phyloP scores from a whole-genome alignment of 306 rosid species.

The Vicia faba region DNA sequence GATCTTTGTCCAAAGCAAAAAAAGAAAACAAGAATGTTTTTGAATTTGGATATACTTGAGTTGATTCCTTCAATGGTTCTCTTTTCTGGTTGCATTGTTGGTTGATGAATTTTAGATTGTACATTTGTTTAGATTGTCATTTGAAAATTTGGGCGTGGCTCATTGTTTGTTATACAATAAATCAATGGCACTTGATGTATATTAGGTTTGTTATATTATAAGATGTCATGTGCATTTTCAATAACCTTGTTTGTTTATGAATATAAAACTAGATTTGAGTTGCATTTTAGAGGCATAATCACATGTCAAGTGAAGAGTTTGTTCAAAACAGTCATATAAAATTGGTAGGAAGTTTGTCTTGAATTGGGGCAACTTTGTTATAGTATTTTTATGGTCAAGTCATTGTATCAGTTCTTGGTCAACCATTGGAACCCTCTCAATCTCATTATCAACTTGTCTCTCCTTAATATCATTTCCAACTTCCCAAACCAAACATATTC shows the following conservation, averaged over 20 bases:
- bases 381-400: not conserved
- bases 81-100: slow-evolving; percentile 20
- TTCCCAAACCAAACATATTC: slow-evolving; percentile 40
- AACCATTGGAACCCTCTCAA: slow-evolving; percentile 21
- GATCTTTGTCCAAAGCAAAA: slow-evolving; percentile 7
- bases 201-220: slow-evolving; percentile 1
- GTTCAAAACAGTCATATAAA: not conserved
- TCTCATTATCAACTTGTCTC: slow-evolving; percentile 12
- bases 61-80: slow-evolving; percentile 22
- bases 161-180: slow-evolving; percentile 3
- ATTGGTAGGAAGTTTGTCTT: not conserved
- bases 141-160: slow-evolving; percentile 24
- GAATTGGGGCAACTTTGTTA: not conserved
- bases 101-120: slow-evolving; percentile 39
- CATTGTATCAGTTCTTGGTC: not conserved
- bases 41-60: slow-evolving; percentile 13
- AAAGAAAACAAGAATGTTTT: not conserved
- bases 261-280: slow-evolving; percentile 23
- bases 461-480: slow-evolving; percentile 27
- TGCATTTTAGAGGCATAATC: slow-evolving; percentile 20
- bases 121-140: slow-evolving; percentile 36
- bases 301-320: slow-evolving; percentile 29
- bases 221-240: slow-evolving; percentile 25
- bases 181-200: slow-evolving; percentile 28
- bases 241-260: slow-evolving; percentile 5